These are phyloP conservation scores for Fusarium duplospermum DNA, from an alignment of 2,329 filamentous ascomycete species.

Conservation along the genomic window DNA sequence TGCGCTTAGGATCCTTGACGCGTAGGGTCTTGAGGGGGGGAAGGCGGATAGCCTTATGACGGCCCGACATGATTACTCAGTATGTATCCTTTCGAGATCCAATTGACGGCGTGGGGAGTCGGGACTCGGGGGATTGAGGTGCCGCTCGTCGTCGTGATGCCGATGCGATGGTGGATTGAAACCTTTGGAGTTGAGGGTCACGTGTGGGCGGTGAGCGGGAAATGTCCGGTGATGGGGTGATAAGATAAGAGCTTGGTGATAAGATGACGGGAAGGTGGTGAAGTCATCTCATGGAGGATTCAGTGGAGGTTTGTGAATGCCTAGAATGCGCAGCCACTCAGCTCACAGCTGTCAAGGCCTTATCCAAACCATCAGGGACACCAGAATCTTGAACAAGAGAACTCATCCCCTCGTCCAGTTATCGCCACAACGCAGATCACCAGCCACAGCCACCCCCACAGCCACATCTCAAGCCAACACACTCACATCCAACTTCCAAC, in stretches of 20 bases:
- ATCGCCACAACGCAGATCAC: neutral
- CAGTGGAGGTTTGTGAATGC: no score
- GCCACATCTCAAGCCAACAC: neutral
- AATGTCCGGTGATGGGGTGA: conserved; percentile 1
- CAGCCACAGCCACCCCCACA: neutral
- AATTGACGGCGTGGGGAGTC: conserved; percentile 13
- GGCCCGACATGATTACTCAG: conserved; percentile 54
- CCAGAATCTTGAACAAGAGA: neutral
- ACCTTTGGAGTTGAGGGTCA: conserved; percentile 39
- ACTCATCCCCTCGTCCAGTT: neutral
- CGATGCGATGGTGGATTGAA: conserved; percentile 20
- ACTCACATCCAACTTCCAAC: neutral
- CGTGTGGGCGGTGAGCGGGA: conserved; percentile 37
- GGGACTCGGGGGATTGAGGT: neutral
- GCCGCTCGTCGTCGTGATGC: conserved; percentile 13
- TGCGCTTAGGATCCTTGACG: conserved; percentile 64
- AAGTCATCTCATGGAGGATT: neutral
- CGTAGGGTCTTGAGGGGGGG: conserved; percentile 67
- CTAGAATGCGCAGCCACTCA: neutral
- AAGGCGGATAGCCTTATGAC: conserved; percentile 66
- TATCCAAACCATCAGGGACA: neutral
- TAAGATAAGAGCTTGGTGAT: conserved; percentile 15
- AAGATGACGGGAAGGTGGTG: neutral
- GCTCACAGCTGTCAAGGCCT: neutral
- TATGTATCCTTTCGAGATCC: neutral